Conservation (phyloP, 768 basidiomycete genomes). For the Russula ochroleuca region DNA sequence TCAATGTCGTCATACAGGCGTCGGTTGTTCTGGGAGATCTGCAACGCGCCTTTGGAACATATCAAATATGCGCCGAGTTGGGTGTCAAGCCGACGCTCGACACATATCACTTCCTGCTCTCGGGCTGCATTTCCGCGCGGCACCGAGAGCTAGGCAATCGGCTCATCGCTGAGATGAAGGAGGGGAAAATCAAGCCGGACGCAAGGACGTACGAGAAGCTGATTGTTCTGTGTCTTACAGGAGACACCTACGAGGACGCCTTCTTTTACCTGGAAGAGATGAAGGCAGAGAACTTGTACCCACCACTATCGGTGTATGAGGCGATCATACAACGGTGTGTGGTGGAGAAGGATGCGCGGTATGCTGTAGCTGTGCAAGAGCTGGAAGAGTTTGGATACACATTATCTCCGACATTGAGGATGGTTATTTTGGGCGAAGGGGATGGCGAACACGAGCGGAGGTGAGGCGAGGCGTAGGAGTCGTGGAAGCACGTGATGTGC, state of each 20-base stretch:
- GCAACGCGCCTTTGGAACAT: slow-evolving; percentile 73
- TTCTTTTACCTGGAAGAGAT: slow-evolving; percentile 88
- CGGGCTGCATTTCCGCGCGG: slow-evolving; percentile 53
- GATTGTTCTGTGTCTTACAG: slow-evolving; percentile 65
- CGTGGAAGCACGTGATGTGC: slow-evolving; percentile 9
- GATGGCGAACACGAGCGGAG: slow-evolving; percentile 10
- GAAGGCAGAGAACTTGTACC: slow-evolving; percentile 60
- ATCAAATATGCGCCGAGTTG: slow-evolving; percentile 57
- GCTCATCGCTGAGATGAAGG: slow-evolving; percentile 63
- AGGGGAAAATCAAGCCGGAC: slow-evolving; percentile 51
- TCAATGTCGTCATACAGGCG: slow-evolving; percentile 66
- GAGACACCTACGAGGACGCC: slow-evolving; percentile 74
- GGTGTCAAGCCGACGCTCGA: slow-evolving; percentile 52
- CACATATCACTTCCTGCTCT: slow-evolving; percentile 66
- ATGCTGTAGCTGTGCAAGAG: slow-evolving; percentile 63
- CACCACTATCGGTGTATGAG: slow-evolving; percentile 53
- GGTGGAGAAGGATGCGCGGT: slow-evolving; percentile 53
- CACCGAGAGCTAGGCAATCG: slow-evolving; percentile 67
- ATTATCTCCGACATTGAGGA: slow-evolving; percentile 34
- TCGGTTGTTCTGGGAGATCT: slow-evolving; percentile 58
- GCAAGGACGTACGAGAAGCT: slow-evolving; percentile 60
- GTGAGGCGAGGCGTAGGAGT: too few relatives aligned
- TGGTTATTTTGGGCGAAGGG: slow-evolving; percentile 32
- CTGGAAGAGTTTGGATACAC: slow-evolving; percentile 59
- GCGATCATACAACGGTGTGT: slow-evolving; percentile 57